Base-by-base conservation (phyloP, 208 protist genomes). In the Leishmania amazonensis region DNA sequence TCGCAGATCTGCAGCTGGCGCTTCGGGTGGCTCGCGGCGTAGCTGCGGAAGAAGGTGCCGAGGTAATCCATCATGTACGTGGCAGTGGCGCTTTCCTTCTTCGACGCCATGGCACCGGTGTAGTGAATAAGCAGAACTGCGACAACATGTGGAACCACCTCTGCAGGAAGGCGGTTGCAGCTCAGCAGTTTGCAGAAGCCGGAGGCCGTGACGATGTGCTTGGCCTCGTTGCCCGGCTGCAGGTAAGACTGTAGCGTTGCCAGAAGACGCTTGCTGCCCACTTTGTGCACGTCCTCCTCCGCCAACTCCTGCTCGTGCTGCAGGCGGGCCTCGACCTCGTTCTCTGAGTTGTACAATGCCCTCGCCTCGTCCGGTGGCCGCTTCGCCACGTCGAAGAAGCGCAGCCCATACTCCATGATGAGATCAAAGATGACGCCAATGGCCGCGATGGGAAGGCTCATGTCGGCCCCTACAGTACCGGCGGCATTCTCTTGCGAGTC, bases 111-210 rank as follows among this genome's bases (percentile, higher is more conserved):
- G 28, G 87, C 78, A 42, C 87, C 78, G 24, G 87, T 75, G 72
- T 88, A 90, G 82, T 96, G 92, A 9, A 95, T 78, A 17, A 95
- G 87, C 75, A 98, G 89, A 68, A 91, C 78, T 24, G 90, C 85
- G 28, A 98, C 78, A 7, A 97, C 83, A 42, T 88, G 80, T 62
- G 88, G 84, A 53, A 94, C 85, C 35, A 83, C 76, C 6, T 89
- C 87, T 5, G 82, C 75, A 13, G 92, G 91, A 31, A 98, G 78
- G 49, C 95, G 95, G 79, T 96, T 98, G 85, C 91, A 94, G 71
- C 91, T 96, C 31, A 98, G 87, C 67, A 98, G 85, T 85, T 98
- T 98, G 81, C 93, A 96, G 77, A 96, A 95, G 13, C 95, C 95
- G 21, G 88, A 83, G 28, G 76, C 72, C 5, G 73, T 86, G 58